These are phyloP conservation scores for Fusarium marasasianum DNA, from an alignment of 2,329 filamentous ascomycete genomes.

Conservation along the genomic window DNA sequence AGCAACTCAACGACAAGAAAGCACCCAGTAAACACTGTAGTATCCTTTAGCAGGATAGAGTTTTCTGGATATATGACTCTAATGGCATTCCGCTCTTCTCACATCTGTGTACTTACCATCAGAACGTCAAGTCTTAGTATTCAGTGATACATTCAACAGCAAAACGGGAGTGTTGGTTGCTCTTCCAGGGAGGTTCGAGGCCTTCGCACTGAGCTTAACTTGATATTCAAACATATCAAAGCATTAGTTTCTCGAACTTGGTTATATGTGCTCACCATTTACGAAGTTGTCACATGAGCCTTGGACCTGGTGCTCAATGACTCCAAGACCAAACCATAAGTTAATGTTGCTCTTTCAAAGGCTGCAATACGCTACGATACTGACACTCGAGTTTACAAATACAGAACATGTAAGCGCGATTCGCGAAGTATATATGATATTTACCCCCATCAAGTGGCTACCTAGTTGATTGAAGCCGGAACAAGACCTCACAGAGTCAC, in stretches of 20 bases:
- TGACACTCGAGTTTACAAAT: neutral
- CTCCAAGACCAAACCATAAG: neutral
- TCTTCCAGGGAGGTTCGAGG: neutral
- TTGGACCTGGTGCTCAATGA: neutral
- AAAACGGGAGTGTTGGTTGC: neutral
- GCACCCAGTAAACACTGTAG: neutral
- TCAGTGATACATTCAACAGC: neutral
- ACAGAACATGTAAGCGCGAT: neutral
- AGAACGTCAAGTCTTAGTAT: neutral
- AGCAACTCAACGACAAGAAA: neutral
- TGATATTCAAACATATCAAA: neutral
- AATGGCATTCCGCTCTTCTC: too few species aligned
- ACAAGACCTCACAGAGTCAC: too few species aligned
- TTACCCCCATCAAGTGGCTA: neutral
- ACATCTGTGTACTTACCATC: neutral
- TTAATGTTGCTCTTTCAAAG: neutral
- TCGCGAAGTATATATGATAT: neutral
- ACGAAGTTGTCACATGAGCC: neutral
- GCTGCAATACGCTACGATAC: neutral
- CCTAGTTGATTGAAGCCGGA: neutral
- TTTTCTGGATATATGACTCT: neutral
- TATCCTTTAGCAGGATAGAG: neutral
- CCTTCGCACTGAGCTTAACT: neutral
- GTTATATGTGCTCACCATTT: neutral
- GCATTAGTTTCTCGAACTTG: neutral